Evolutionary conservation across 2,329 filamentous ascomycete species (phyloP).

Genomic region (Alternaria arbusti): DNA sequence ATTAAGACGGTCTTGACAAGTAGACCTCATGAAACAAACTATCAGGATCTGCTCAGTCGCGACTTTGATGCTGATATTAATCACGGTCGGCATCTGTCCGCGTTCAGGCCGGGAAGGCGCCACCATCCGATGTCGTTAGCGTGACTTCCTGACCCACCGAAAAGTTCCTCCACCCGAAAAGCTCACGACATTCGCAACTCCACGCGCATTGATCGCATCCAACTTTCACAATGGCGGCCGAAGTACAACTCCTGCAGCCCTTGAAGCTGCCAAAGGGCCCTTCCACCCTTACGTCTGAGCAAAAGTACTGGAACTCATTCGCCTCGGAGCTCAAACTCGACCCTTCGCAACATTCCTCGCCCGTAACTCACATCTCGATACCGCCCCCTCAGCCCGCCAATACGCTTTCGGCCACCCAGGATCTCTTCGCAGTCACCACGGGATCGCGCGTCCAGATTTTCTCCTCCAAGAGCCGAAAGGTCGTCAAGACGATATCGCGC

Average conservation of each 20-base stretch:
- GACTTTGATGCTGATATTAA: neutral
- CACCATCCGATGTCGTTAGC: slow-evolving; percentile 15
- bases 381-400: slow-evolving; percentile 55
- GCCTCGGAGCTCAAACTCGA: slow-evolving; percentile 83
- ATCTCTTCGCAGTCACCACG: slow-evolving; percentile 91
- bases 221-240: slow-evolving; percentile 73
- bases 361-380: slow-evolving; percentile 88
- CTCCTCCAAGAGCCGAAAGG: slow-evolving; percentile 88
- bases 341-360: slow-evolving; percentile 87
- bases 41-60: neutral
- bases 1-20: neutral
- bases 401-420: slow-evolving; percentile 52
- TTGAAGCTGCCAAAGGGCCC: slow-evolving; percentile 85
- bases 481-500: slow-evolving; percentile 90
- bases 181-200: slow-evolving; percentile 13
- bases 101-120: slow-evolving; percentile 12
- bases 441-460: slow-evolving; percentile 93
- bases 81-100: slow-evolving; percentile 10
- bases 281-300: slow-evolving; percentile 84
- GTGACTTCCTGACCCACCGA: slow-evolving; percentile 23
- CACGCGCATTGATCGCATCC: slow-evolving; percentile 16
- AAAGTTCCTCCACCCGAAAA: slow-evolving; percentile 26
- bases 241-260: slow-evolving; percentile 79
- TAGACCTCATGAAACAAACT: neutral
- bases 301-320: slow-evolving; percentile 96